Conservation (phyloP, 2,329 filamentous ascomycete genomes). For the Phoma sp. region DNA sequence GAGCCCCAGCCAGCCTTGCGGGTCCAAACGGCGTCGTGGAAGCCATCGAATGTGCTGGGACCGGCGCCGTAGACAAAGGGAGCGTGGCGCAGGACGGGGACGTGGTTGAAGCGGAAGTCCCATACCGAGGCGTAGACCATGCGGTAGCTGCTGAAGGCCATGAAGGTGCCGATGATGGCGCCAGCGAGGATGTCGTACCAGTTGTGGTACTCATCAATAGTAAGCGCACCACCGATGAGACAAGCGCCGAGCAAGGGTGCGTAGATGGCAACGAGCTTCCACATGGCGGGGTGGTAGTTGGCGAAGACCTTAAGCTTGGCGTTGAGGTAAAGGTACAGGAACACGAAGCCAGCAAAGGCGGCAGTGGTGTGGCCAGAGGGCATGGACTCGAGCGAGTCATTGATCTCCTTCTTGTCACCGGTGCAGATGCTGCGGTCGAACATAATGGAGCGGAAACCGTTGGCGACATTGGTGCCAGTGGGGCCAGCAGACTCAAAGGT, state of each 20-base stretch:
- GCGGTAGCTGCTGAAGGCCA: conserved; percentile 70
- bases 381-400: conserved; percentile 73
- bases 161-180: conserved; percentile 67
- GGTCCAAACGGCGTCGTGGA: conserved; percentile 64
- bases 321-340: conserved; percentile 75
- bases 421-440: conserved; percentile 75
- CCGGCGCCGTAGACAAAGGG: conserved; percentile 61
- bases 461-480: conserved; percentile 53
- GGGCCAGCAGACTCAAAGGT: conserved; percentile 54
- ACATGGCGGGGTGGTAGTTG: conserved; percentile 75
- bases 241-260: conserved; percentile 71
- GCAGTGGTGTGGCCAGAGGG: conserved; percentile 77
- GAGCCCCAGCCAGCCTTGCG: conserved; percentile 66
- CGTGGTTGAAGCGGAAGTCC: conserved; percentile 72
- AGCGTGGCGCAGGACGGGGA: conserved; percentile 66
- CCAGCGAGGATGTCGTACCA: conserved; percentile 75
- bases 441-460: conserved; percentile 67
- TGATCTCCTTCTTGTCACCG: conserved; percentile 67
- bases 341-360: conserved; percentile 75
- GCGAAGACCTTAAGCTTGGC: conserved; percentile 78
- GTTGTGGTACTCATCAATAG: conserved; percentile 76
- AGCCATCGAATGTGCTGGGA: conserved; percentile 49
- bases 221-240: conserved; percentile 72
- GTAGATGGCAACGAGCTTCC: conserved; percentile 72
- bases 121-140: conserved; percentile 72